phyloP scores from a whole-genome alignment of 805 yeast species.

The Candida koratica region DNA sequence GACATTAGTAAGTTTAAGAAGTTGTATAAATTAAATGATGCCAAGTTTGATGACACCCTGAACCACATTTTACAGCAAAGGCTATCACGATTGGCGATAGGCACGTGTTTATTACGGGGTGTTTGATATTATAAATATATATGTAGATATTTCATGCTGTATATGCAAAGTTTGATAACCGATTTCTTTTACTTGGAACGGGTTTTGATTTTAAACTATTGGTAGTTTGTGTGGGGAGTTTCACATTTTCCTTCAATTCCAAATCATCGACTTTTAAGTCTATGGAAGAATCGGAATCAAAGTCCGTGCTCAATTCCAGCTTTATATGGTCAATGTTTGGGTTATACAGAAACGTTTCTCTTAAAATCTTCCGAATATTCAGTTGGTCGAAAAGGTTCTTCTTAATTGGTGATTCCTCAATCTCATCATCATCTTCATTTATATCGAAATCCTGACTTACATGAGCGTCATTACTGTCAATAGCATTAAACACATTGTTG shows the following conservation, averaged over 20 bases:
- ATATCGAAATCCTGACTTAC: constrained; percentile 21
- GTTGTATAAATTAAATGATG: constrained; percentile 34
- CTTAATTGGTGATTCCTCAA: constrained; percentile 42
- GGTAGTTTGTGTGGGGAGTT: constrained; percentile 2
- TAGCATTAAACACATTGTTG: constrained; percentile 10
- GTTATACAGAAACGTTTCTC: constrained; percentile 22
- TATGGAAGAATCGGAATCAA: constrained; percentile 6
- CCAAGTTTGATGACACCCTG: constrained; percentile 11
- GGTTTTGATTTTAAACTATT: not conserved
- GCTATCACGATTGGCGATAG: constrained; percentile 42
- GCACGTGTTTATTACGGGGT: constrained; percentile 50
- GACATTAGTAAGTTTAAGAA: constrained; percentile 33
- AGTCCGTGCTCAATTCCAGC: not conserved
- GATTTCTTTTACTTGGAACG: not conserved
- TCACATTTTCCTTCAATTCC: not conserved
- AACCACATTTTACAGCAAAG: constrained; percentile 19
- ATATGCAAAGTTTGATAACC: constrained; percentile 17
- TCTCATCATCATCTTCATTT: constrained; percentile 32
- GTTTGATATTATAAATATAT: constrained; percentile 13
- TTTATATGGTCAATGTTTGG: constrained; percentile 8
- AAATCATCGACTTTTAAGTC: constrained; percentile 8
- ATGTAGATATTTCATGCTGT: constrained; percentile 7
- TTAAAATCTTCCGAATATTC: constrained; percentile 13
- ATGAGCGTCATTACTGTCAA: constrained; percentile 11
- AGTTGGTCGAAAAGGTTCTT: constrained; percentile 3